Conservation (phyloP, 2,329 filamentous ascomycete genomes). For the Aspergillus versicolor region DNA sequence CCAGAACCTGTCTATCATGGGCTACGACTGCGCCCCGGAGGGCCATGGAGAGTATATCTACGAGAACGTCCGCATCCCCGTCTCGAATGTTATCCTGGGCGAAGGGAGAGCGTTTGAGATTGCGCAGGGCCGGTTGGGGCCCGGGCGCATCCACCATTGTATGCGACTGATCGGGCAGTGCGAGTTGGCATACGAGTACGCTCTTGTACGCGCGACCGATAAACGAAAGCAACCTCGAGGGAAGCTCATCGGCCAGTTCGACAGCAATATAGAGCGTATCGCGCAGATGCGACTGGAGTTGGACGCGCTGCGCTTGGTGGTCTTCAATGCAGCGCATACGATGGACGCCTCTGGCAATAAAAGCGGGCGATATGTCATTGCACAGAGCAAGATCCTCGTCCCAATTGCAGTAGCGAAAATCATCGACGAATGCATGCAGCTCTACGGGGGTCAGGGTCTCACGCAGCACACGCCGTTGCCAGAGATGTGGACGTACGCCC, state of each 20-base stretch:
- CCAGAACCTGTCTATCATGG: conserved; percentile 11
- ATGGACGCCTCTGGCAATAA: conserved; percentile 71
- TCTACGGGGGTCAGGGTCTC: conserved; percentile 5
- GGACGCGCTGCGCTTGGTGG: conserved; percentile 69
- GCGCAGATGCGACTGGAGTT: conserved; percentile 10
- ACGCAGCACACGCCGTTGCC: conserved; percentile 11
- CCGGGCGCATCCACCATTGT: conserved; percentile 10
- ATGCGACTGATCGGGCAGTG: conserved; percentile 11
- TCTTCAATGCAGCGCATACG: conserved; percentile 83
- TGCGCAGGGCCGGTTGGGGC: conserved; percentile 8
- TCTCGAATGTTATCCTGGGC: conserved; percentile 7
- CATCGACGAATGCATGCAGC: conserved; percentile 11
- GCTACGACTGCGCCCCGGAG: conserved; percentile 9
- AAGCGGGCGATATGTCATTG: conserved; percentile 3
- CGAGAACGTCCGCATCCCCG: conserved; percentile 3
- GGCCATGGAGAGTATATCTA: conserved; percentile 9
- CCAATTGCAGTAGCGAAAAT: not conserved
- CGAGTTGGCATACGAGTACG: conserved; percentile 7
- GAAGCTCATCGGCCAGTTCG: conserved; percentile 2
- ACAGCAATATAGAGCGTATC: conserved; percentile 9
- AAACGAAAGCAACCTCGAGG: conserved; percentile 5
- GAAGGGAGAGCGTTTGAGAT: conserved; percentile 7
- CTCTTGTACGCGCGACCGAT: conserved; percentile 5
- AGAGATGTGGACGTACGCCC: conserved; percentile 9
- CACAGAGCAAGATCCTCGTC: conserved; percentile 11